These are phyloP conservation scores for Oryza glumipatula DNA, from an alignment of 176 grass and related monocot species.

Conservation along the genomic window DNA sequence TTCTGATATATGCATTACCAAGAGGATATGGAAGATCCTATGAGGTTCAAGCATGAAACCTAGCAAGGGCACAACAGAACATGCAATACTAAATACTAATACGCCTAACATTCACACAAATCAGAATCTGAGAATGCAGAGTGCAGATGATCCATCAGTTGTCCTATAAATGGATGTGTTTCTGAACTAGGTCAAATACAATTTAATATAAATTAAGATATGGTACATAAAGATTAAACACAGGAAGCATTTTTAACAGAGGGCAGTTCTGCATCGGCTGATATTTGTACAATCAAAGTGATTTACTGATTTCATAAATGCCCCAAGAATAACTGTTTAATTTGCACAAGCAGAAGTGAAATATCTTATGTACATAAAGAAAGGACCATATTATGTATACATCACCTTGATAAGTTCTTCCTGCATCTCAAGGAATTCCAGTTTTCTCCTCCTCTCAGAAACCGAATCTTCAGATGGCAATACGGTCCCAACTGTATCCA, in stretches of 20 bases:
- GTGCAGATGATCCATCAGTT: slow-evolving; percentile 1
- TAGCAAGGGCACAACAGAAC: slow-evolving; percentile 13
- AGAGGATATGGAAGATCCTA: slow-evolving; percentile 2
- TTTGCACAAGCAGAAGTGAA: slow-evolving; percentile 23
- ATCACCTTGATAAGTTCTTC: slow-evolving; percentile 99
- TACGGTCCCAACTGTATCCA: slow-evolving; percentile 94
- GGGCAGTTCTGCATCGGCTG: slow-evolving; percentile 21
- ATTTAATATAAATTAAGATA: slow-evolving; percentile 5
- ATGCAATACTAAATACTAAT: neutral
- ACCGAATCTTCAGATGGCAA: slow-evolving; percentile 98
- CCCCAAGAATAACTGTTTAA: slow-evolving; percentile 24
- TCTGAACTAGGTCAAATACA: slow-evolving; percentile 19
- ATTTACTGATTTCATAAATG: neutral
- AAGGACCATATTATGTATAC: slow-evolving; percentile 12
- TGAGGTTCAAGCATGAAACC: slow-evolving; percentile 22
- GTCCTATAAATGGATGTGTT: slow-evolving; percentile 4
- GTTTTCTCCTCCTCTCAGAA: slow-evolving; percentile 89
- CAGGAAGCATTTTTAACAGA: neutral
- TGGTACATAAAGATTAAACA: neutral
- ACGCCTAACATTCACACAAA: slow-evolving; percentile 12
- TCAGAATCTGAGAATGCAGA: slow-evolving; percentile 15
- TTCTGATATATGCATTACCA: neutral
- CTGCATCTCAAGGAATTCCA: slow-evolving; percentile 99
- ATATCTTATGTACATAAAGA: slow-evolving; percentile 23
- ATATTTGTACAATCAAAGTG: slow-evolving; percentile 10